Base-by-base conservation (phyloP, 768 basidiomycete species). In the Hypholoma sublateritium region DNA sequence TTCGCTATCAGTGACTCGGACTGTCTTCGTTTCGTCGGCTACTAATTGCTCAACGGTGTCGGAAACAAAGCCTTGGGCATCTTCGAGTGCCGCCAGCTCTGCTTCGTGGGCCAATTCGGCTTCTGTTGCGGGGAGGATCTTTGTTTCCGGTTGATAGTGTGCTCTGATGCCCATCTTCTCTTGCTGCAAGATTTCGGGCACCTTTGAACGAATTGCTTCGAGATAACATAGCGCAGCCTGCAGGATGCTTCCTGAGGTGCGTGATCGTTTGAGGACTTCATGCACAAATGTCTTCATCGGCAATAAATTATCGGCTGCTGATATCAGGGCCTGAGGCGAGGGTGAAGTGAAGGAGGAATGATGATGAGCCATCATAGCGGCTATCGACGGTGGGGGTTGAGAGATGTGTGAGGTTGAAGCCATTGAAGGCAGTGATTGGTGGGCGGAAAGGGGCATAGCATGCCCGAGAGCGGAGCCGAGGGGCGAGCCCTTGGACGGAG, bases 151-250 rank as follows among this genome's bases (percentile, higher is more conserved):
- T 62, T 82, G 77, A 53, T 68, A 70, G 46, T 73, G 69, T 57
- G 74, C 64, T 4, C 75, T 74, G 48, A 79, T 66, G 28, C 80
- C 79, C 17, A 68, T 63, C 58, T 76, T 77, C 53, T 88, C 86
- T 60, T 77, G 72, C 0, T 62, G 71, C 47, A 83, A 74, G 9
- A 92, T 75, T 45, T 86, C 84, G 1, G 89, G 85, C 12, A 95
- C 73, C 67, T 83, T 87, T 24, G 75, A 67, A 5, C 91, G 86
- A n/a, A 93, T 80, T 4, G 89, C 91, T 70, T 93, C 91, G 12
- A 95, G 75, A 67, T 95, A 95, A 68, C 93, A 93, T 0, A 93
- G 73, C 0, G 94, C 93, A 0, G 92, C 90, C 68, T 95, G 93
- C 7, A 96, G 79, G 3, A 93, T 90, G 43, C 81, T 84, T 42